A percentile compares a stretch with the other conserved stretches of the same genome.
Conservation (phyloP, 2,329 filamentous ascomycete species). For the Dactylella cylindrospora region DNA sequence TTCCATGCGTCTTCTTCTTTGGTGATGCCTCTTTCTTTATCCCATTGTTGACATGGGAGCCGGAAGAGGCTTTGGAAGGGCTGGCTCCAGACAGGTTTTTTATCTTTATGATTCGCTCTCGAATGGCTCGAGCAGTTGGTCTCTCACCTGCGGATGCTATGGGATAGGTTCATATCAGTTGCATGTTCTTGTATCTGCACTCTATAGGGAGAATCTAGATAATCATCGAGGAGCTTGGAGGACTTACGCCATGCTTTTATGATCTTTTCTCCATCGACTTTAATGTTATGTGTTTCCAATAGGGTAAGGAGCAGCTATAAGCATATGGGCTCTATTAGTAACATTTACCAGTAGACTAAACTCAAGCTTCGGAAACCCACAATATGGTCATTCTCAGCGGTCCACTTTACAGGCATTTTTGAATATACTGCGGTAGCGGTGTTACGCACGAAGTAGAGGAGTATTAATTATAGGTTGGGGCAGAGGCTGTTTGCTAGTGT, state of each 20-base stretch:
- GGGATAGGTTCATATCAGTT: neutral
- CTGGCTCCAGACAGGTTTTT: conserved; percentile 17
- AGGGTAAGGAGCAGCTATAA: conserved; percentile 32
- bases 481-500: too few species aligned
- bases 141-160: conserved; percentile 27
- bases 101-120: conserved; percentile 36
- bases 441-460: too few species aligned
- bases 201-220: neutral
- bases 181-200: neutral
- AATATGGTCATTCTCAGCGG: conserved; percentile 41
- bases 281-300: conserved; percentile 32
- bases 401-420: conserved; percentile 41
- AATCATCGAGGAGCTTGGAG: neutral
- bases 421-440: too few species aligned
- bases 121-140: conserved; percentile 36
- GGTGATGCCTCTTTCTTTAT: conserved; percentile 37
- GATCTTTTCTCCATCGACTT: conserved; percentile 36
- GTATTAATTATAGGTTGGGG: too few species aligned
- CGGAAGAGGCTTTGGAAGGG: conserved; percentile 8
- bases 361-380: too few species aligned
- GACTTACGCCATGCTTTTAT: conserved; percentile 38
- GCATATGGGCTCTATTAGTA: neutral
- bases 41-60: conserved; percentile 36
- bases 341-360: too few species aligned
- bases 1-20: conserved; percentile 26